Base-by-base conservation (phyloP, 2,329 filamentous ascomycete species). In the Diaporthe amygdali region DNA sequence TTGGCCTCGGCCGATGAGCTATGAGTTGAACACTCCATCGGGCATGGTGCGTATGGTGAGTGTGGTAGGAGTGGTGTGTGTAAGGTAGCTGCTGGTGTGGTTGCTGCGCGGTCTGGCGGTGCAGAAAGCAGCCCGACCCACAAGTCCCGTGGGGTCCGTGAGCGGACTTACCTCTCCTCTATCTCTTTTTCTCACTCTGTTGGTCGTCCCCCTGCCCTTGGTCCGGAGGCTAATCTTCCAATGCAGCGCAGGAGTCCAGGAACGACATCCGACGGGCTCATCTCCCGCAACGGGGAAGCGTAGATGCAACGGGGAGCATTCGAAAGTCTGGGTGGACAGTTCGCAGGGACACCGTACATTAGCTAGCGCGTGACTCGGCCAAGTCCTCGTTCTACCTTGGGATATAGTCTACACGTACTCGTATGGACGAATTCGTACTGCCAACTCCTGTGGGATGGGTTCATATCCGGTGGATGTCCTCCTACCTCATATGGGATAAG, bases 221-320 rank as follows among this genome's bases (percentile, higher is more conserved):
- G 32, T 6, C 22, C 55, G 1, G 56, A 39, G 41, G 59, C 41
- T 64, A 64, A 49, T 64, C 20, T 64, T 30, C 20, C 37, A 46
- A 27, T 64, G 41, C 30, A 25, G 41, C n/a, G 6, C 30, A 49
- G n/a, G 44, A 64, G 30, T 12, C 20, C 30, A 63, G 59, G 59
- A 63, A 63, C 30, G 59, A 47, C 20, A 34, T 63, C 59, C 59
- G 59, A 63, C 39, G 41, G 59, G 59, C 25, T 32, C 59, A 47
- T 63, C 59, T 63, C 59, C 59, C 41, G 59, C 59, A 2, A 22
- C 37, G 20, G 30, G 59, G 22, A 32, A 32, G 27, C 41, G 20
- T n/a, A 39, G 34, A 41, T 61, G 55, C 55, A 61, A 44, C 55
- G 55, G 25, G 55, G 17, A 44, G 22, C 22, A 8, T 25, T 61